Percentiles rank a stretch among this genome's conserved stretches.
Evolutionary conservation across 306 rosid genomes (phyloP).

Genomic region (Betula pendula): DNA sequence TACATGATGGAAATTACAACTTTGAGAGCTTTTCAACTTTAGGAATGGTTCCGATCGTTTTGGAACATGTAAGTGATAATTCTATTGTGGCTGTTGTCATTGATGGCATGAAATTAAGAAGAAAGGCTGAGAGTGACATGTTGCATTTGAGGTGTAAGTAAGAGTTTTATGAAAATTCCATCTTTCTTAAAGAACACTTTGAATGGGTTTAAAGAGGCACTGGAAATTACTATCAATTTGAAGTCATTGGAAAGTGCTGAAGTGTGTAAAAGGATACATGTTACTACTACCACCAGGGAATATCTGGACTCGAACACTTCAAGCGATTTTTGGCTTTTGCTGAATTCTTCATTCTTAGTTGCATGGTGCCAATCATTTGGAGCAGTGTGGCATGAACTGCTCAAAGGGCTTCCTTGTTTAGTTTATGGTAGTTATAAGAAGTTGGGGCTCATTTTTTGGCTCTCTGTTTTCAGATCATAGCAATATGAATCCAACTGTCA

Average conservation of each 20-base stretch:
- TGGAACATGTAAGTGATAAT: background rate
- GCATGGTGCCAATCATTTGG: background rate
- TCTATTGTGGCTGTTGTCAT: background rate
- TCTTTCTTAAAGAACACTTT: background rate
- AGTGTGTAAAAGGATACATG: background rate
- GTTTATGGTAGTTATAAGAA: background rate
- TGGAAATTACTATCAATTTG: background rate
- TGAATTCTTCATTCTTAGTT: background rate
- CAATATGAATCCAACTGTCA: background rate
- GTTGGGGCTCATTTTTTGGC: background rate
- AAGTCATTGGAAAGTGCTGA: background rate
- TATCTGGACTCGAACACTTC: background rate
- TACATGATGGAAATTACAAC: background rate
- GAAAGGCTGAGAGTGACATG: background rate
- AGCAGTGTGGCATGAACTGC: slow-evolving; percentile 2
- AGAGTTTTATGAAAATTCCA: too few relatives aligned
- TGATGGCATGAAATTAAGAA: background rate
- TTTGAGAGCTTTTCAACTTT: background rate
- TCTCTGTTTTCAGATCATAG: background rate
- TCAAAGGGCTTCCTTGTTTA: background rate
- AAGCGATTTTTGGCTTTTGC: background rate
- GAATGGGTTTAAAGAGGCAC: background rate
- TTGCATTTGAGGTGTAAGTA: background rate
- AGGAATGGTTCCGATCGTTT: background rate
- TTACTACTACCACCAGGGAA: background rate